Conservation (phyloP, 805 yeast species). For the Wickerhamiella nectarea region DNA sequence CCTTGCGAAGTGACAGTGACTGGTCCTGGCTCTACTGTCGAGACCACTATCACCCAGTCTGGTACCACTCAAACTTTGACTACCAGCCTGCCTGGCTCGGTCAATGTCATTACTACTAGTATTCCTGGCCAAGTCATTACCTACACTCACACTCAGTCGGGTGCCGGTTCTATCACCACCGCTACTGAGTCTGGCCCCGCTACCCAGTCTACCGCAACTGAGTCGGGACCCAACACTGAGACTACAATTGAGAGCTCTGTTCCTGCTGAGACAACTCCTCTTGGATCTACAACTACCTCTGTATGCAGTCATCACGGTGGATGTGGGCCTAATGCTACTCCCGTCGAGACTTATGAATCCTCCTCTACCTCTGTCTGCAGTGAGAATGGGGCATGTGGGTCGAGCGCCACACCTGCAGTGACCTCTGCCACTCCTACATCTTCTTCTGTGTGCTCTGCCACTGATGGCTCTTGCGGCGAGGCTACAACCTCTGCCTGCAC, state of each 20-base stretch:
- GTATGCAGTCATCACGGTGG: not conserved
- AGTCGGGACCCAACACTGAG: not conserved
- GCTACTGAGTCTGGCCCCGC: not conserved
- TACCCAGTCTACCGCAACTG: not conserved
- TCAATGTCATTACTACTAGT: not conserved
- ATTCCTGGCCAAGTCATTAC: slow-evolving; percentile 2
- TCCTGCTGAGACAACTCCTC: not conserved
- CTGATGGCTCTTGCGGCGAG: not conserved
- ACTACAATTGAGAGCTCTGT: not conserved
- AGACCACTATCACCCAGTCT: not conserved
- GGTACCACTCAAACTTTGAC: not conserved
- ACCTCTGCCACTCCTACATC: too few relatives aligned
- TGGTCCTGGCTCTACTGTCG: slow-evolving; percentile 6
- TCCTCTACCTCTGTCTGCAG: not conserved
- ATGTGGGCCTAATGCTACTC: not conserved
- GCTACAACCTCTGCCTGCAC: not conserved
- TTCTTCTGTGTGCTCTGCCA: not conserved
- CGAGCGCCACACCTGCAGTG: too few relatives aligned
- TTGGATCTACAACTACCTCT: not conserved
- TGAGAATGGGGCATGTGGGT: too few relatives aligned
- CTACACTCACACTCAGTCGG: not conserved
- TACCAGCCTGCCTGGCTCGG: slow-evolving; percentile 7
- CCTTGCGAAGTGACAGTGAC: slow-evolving; percentile 1
- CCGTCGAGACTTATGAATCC: not conserved
- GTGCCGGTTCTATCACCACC: not conserved